Conservation (phyloP, 495 filamentous ascomycete genomes). For the Neurospora sp. region DNA sequence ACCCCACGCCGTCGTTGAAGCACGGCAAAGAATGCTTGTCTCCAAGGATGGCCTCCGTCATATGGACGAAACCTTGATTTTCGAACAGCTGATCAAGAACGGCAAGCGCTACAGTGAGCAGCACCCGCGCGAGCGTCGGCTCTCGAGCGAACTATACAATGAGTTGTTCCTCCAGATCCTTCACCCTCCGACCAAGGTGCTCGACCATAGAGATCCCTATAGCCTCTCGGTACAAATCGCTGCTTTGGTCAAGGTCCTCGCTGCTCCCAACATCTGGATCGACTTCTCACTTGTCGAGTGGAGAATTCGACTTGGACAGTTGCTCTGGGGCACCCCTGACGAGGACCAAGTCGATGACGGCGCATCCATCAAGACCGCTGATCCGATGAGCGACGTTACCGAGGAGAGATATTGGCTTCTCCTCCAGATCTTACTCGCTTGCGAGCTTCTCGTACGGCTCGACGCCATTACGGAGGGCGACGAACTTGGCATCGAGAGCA, state of each 20-base stretch:
- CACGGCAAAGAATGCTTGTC: slow-evolving; percentile 38
- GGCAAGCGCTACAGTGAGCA: slow-evolving; percentile 34
- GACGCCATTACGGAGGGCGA: slow-evolving; percentile 58
- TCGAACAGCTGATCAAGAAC: slow-evolving; percentile 42
- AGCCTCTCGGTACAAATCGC: slow-evolving; percentile 49
- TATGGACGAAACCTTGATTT: slow-evolving; percentile 38
- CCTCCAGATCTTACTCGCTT: slow-evolving; percentile 67
- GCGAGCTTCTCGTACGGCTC: slow-evolving; percentile 65
- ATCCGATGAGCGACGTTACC: slow-evolving; percentile 32
- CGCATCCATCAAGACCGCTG: slow-evolving; percentile 24
- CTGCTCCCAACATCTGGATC: slow-evolving; percentile 53
- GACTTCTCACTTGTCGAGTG: slow-evolving; percentile 74
- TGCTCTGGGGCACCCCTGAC: slow-evolving; percentile 60
- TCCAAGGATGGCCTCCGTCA: slow-evolving; percentile 40
- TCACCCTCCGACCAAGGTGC: slow-evolving; percentile 45
- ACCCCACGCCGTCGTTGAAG: slow-evolving; percentile 30
- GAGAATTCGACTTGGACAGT: slow-evolving; percentile 68
- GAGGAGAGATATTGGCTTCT: slow-evolving; percentile 64
- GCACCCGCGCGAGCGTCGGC: slow-evolving; percentile 24
- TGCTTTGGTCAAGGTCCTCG: slow-evolving; percentile 45
- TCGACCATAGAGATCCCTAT: slow-evolving; percentile 47
- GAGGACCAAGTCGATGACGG: slow-evolving; percentile 44
- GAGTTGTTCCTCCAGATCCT: slow-evolving; percentile 50
- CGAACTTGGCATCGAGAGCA: slow-evolving; percentile 34
- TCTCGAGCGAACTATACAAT: slow-evolving; percentile 45